These are phyloP conservation scores for Penicillium decumbens DNA, from an alignment of 2,329 filamentous ascomycete genomes.

Conservation along the genomic window DNA sequence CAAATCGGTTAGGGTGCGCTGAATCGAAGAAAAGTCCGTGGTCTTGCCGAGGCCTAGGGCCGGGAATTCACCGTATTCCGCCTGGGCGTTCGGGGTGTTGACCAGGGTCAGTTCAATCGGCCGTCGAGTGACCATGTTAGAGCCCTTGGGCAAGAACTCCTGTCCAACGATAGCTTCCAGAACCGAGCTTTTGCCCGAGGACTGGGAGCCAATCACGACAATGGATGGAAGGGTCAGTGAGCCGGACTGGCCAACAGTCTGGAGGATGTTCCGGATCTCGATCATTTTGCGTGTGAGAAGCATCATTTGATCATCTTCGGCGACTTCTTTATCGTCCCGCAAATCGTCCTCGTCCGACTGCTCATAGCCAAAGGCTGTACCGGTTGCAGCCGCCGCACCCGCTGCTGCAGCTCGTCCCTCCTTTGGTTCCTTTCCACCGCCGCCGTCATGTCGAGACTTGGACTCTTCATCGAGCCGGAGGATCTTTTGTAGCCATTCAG, in stretches of 20 bases:
- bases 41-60: slow-evolving; percentile 84
- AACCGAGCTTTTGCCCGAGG: slow-evolving; percentile 96
- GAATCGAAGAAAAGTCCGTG: slow-evolving; percentile 76
- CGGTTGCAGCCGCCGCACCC: slow-evolving; percentile 65
- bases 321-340: slow-evolving; percentile 59
- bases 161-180: slow-evolving; percentile 95
- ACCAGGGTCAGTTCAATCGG: slow-evolving; percentile 95
- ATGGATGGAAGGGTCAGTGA: slow-evolving; percentile 88
- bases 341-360: slow-evolving; percentile 59
- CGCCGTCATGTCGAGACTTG: slow-evolving; percentile 48
- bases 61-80: slow-evolving; percentile 95
- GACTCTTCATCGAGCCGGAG: slow-evolving; percentile 59
- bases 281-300: slow-evolving; percentile 99
- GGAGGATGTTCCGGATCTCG: slow-evolving; percentile 87
- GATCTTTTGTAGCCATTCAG: slow-evolving; percentile 75
- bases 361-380: slow-evolving; percentile 73
- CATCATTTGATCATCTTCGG: slow-evolving; percentile 98
- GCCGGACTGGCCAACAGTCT: slow-evolving; percentile 86
- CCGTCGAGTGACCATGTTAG: slow-evolving; percentile 94
- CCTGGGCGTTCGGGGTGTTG: slow-evolving; percentile 80
- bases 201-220: slow-evolving; percentile 98
- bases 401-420: slow-evolving; percentile 53
- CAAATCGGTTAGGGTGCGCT: slow-evolving; percentile 88
- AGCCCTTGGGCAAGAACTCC: slow-evolving; percentile 95
- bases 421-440: slow-evolving; percentile 50